Percentiles rank a stretch among this genome's conserved stretches.
Conservation (phyloP, 2,329 filamentous ascomycete species). For the Ophiosphaerella herpotricha region DNA sequence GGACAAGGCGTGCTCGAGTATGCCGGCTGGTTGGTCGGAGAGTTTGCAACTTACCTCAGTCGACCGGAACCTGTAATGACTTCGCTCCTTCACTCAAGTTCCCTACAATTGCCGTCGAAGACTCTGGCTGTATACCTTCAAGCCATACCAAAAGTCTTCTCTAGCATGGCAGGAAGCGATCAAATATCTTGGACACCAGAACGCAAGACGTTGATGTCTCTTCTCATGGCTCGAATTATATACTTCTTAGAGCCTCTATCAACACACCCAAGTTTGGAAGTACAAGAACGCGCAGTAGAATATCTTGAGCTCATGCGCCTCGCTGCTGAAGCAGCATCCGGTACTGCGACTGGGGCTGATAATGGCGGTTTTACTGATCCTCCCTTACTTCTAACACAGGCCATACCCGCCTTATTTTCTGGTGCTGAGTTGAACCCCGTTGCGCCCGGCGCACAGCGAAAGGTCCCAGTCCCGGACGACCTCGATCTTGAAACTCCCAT, state of each 20-base stretch:
- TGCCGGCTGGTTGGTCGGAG: constrained; percentile 83
- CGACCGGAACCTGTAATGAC: constrained; percentile 74
- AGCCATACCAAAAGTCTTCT: constrained; percentile 83
- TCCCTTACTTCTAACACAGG: constrained; percentile 84
- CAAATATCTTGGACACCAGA: constrained; percentile 71
- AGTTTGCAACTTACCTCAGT: constrained; percentile 76
- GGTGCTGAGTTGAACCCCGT: constrained; percentile 93
- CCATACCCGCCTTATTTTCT: constrained; percentile 83
- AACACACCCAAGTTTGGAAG: constrained; percentile 84
- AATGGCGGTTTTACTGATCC: constrained; percentile 73
- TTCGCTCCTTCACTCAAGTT: constrained; percentile 71
- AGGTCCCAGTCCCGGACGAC: constrained; percentile 77
- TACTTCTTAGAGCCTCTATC: constrained; percentile 80
- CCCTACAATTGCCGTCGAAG: constrained; percentile 61
- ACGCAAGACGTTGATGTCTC: constrained; percentile 72
- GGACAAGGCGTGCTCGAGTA: constrained; percentile 71
- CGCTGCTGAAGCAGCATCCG: constrained; percentile 77
- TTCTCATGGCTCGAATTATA: constrained; percentile 81
- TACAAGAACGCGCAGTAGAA: constrained; percentile 92
- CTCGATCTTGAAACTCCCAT: constrained; percentile 83
- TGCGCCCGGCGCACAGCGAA: constrained; percentile 77
- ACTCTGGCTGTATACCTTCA: constrained; percentile 82
- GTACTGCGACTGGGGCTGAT: constrained; percentile 61
- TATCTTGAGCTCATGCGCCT: constrained; percentile 88
- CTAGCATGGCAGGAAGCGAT: constrained; percentile 69